Evolutionary conservation across 441 rosid species (phyloP).

Genomic region (Populus trichocarpa): DNA sequence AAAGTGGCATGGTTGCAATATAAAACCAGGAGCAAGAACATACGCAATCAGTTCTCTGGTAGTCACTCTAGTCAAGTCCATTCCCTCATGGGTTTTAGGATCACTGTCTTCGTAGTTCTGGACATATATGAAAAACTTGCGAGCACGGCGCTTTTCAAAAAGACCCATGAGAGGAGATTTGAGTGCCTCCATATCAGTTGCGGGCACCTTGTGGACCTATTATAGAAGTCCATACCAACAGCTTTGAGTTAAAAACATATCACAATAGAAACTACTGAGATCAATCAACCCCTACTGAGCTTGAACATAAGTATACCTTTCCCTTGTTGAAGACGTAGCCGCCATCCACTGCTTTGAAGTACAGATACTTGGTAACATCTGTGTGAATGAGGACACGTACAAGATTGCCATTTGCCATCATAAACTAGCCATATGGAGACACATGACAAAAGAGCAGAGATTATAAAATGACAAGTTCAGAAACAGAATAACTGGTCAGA

Average conservation of each 20-base stretch:
- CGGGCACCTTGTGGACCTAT: slow-evolving; percentile 89
- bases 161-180: slow-evolving; percentile 93
- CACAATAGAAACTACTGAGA: background rate
- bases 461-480: background rate
- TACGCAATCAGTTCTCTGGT: slow-evolving; percentile 78
- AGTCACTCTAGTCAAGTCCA: slow-evolving; percentile 81
- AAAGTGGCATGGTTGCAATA: background rate
- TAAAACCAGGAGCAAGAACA: slow-evolving; percentile 20
- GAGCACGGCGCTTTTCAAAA: slow-evolving; percentile 91
- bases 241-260: background rate
- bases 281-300: background rate
- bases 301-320: slow-evolving; percentile 42
- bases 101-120: slow-evolving; percentile 73
- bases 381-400: slow-evolving; percentile 92
- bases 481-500: background rate
- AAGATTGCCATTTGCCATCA: slow-evolving; percentile 95
- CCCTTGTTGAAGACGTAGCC: slow-evolving; percentile 80
- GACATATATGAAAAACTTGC: slow-evolving; percentile 79
- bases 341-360: slow-evolving; percentile 92
- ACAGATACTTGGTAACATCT: slow-evolving; percentile 84
- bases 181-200: slow-evolving; percentile 87
- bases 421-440: slow-evolving; percentile 48
- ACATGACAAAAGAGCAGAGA: background rate
- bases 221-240: background rate
- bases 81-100: slow-evolving; percentile 84